A percentile compares a stretch with the other conserved stretches of the same genome.
Conservation (phyloP, 768 basidiomycete genomes). For the Exidia glandulosa region DNA sequence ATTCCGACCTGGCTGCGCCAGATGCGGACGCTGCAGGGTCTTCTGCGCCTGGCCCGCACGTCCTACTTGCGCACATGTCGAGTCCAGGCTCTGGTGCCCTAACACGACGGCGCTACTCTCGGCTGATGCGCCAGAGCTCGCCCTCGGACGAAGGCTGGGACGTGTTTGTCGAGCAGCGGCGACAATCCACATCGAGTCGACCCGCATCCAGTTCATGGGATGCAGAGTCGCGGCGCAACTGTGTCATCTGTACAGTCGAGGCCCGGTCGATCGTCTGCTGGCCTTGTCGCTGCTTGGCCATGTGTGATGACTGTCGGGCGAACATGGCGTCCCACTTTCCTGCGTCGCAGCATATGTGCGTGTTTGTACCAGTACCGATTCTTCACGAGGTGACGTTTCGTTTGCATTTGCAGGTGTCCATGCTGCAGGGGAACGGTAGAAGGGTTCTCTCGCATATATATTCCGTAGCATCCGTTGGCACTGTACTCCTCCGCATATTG, state of each 20-base stretch:
- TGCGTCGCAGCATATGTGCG: constrained; percentile 39
- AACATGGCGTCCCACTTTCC: constrained; percentile 44
- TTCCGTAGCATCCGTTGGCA: constrained; percentile 32
- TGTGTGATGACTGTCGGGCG: constrained; percentile 58
- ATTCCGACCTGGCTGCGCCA: constrained; percentile 38
- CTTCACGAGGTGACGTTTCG: neutral
- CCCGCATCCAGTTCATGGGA: constrained; percentile 2
- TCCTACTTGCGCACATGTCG: constrained; percentile 46
- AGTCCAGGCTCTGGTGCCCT: constrained; percentile 32
- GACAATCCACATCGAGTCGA: constrained; percentile 10
- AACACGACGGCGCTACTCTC: constrained; percentile 36
- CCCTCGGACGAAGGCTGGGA: constrained; percentile 16
- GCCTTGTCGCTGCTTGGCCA: constrained; percentile 71
- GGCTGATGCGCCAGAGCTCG: constrained; percentile 18
- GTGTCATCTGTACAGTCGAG: constrained; percentile 65
- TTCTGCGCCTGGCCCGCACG: constrained; percentile 25
- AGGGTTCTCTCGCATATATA: constrained; percentile 52
- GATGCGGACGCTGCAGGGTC: constrained; percentile 18
- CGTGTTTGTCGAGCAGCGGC: constrained; percentile 20
- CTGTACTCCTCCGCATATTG: neutral
- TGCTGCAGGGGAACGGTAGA: constrained; percentile 46
- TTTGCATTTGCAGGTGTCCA: constrained; percentile 28
- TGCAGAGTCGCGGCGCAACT: constrained; percentile 25
- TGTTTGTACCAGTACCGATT: neutral
- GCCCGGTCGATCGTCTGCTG: constrained; percentile 66